These are phyloP conservation scores for Cornus controversa DNA, from an alignment of 148 eudicot species.

Conservation along the genomic window DNA sequence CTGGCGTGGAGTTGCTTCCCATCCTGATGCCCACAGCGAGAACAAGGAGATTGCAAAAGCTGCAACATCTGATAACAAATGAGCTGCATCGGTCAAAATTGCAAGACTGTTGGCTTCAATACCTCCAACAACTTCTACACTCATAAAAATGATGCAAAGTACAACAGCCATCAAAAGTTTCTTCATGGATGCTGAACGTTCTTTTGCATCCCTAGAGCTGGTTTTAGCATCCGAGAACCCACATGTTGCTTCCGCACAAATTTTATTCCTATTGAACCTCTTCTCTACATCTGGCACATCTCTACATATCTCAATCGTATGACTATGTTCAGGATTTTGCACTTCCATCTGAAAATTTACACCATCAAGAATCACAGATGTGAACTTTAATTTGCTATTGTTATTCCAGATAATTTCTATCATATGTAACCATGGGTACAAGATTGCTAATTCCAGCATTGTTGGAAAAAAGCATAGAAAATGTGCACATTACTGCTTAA, in stretches of 20 bases:
- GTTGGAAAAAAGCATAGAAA: background rate
- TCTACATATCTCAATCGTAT: constrained; percentile 48
- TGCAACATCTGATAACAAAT: constrained; percentile 78
- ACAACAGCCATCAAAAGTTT: constrained; percentile 63
- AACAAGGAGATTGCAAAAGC: constrained; percentile 80
- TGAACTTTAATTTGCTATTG: background rate
- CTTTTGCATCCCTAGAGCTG: constrained; percentile 52
- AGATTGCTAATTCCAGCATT: background rate
- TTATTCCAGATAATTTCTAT: background rate
- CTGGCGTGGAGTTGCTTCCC: constrained; percentile 84
- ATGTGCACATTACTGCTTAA: background rate
- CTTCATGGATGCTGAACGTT: constrained; percentile 70
- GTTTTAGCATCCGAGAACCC: constrained; percentile 61
- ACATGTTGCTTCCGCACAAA: constrained; percentile 63
- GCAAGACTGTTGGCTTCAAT: constrained; percentile 80
- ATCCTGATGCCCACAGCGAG: constrained; percentile 79
- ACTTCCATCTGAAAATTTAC: constrained; percentile 46
- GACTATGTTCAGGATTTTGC: constrained; percentile 18
- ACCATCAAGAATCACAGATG: background rate
- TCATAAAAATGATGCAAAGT: constrained; percentile 72
- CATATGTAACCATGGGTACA: background rate
- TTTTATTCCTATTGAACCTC: constrained; percentile 34
- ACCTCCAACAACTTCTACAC: constrained; percentile 70
- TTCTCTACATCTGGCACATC: constrained; percentile 26
- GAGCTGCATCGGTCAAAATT: constrained; percentile 80